Evolutionary conservation across 2,329 filamentous ascomycete species (phyloP).

Genomic region (Penicillium brasilianum): DNA sequence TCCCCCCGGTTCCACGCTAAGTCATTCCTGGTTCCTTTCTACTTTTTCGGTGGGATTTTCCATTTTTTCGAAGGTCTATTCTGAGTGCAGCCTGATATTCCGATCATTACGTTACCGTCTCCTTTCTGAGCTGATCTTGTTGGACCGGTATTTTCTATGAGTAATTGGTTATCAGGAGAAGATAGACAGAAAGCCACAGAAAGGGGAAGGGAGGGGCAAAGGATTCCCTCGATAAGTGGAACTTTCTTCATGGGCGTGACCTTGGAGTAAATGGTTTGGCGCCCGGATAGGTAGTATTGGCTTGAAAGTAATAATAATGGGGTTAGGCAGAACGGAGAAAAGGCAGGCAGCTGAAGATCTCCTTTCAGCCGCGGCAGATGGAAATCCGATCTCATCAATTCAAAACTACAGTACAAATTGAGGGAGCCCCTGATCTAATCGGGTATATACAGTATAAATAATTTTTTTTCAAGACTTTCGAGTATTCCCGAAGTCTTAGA

Average conservation of each 20-base stretch:
- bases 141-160: background rate
- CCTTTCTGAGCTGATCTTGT: background rate
- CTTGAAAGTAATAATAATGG: background rate
- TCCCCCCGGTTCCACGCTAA: conserved; percentile 19
- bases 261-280: background rate
- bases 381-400: conserved; percentile 18
- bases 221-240: background rate
- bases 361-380: conserved; percentile 2
- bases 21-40: conserved; percentile 8
- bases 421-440: background rate
- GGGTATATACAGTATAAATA: background rate
- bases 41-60: conserved; percentile 10
- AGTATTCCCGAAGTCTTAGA: too few relatives aligned
- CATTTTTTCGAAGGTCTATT: conserved; percentile 2
- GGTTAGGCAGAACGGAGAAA: background rate
- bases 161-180: background rate
- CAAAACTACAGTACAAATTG: background rate
- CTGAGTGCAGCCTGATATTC: background rate
- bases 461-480: background rate
- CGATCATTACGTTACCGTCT: background rate
- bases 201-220: background rate
- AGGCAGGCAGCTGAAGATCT: conserved; percentile 5
- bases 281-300: background rate
- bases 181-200: too few relatives aligned
- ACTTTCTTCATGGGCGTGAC: background rate